Conservation (phyloP, 495 filamentous ascomycete genomes). For the Cetradonia linearis region DNA sequence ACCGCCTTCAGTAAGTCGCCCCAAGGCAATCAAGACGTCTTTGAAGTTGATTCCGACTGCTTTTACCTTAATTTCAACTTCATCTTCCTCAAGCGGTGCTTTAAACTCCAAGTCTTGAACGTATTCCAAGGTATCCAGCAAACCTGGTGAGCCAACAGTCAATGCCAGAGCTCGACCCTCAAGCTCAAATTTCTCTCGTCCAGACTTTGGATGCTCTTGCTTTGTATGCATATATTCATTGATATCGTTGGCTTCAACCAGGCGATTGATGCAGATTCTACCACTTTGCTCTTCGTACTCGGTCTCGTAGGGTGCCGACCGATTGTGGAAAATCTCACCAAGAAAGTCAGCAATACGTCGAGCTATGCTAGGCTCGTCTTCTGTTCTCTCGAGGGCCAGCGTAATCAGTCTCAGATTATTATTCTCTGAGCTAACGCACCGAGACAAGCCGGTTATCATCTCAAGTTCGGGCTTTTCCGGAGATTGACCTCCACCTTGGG, state of each 20-base stretch:
- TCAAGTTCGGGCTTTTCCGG: conserved; percentile 19
- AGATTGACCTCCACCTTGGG: conserved; percentile 25
- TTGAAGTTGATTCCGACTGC: conserved; percentile 33
- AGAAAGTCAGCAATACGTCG: too few relatives aligned
- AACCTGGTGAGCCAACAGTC: conserved; percentile 8
- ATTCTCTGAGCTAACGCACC: conserved; percentile 29
- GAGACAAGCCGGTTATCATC: conserved; percentile 26
- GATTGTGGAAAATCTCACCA: too few relatives aligned
- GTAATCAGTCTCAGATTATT: conserved; percentile 15
- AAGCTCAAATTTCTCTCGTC: neutral
- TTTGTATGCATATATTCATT: conserved; percentile 1
- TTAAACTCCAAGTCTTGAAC: conserved; percentile 25
- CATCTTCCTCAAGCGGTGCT: conserved; percentile 21
- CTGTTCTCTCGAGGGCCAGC: neutral
- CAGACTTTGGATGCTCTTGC: neutral
- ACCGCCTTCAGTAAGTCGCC: conserved; percentile 26
- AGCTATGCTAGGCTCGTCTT: neutral
- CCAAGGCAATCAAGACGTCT: conserved; percentile 32
- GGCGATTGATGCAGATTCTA: too few relatives aligned
- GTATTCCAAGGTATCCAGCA: conserved; percentile 29
- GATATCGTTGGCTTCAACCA: too few relatives aligned
- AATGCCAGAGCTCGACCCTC: neutral
- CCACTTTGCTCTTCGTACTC: too few relatives aligned
- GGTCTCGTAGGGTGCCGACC: too few relatives aligned
- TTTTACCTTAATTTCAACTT: conserved; percentile 28